Percentiles rank a stretch among this genome's conserved stretches.
phyloP scores from a whole-genome alignment of 164 flowering plant genomes.

The Annona squamosa region DNA sequence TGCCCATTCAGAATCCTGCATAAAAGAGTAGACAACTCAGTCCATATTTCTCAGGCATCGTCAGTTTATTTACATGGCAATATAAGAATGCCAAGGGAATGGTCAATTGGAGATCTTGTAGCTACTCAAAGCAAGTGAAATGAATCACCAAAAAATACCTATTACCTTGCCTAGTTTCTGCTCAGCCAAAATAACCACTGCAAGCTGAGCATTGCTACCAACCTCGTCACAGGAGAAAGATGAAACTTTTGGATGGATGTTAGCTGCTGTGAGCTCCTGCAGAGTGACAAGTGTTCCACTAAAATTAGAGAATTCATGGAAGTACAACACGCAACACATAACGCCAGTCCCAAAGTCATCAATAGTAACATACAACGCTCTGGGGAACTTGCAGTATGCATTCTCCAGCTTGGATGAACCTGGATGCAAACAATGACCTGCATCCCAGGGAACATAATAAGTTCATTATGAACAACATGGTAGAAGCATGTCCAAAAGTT shows the following conservation, averaged over 20 bases:
- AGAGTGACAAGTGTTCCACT: slow-evolving; percentile 1
- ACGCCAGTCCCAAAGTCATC: not conserved
- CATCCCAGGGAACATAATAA: not conserved
- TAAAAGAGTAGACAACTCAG: slow-evolving; percentile 5
- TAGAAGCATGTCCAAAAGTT: not conserved
- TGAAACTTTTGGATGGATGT: slow-evolving; percentile 38
- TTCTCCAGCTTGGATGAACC: slow-evolving; percentile 41
- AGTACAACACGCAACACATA: not conserved
- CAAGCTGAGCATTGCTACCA: slow-evolving; percentile 49
- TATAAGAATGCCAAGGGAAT: not conserved
- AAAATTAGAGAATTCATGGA: not conserved
- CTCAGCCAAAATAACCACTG: slow-evolving; percentile 56
- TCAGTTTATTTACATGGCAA: not conserved
- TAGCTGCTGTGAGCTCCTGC: slow-evolving; percentile 66
- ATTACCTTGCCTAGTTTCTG: slow-evolving; percentile 56
- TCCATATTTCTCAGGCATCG: not conserved
- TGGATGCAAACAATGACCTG: slow-evolving; percentile 31
- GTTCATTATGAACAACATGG: not conserved
- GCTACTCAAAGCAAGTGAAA: slow-evolving; percentile 1
- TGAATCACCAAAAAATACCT: not conserved
- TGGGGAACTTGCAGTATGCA: slow-evolving; percentile 68
- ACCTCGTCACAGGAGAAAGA: slow-evolving; percentile 37
- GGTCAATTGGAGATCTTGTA: not conserved
- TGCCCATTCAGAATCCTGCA: slow-evolving; percentile 73
- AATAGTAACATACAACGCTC: slow-evolving; percentile 37